Evolutionary conservation across 345 rosid species (phyloP).

Genomic region (Murraya koenigii): DNA sequence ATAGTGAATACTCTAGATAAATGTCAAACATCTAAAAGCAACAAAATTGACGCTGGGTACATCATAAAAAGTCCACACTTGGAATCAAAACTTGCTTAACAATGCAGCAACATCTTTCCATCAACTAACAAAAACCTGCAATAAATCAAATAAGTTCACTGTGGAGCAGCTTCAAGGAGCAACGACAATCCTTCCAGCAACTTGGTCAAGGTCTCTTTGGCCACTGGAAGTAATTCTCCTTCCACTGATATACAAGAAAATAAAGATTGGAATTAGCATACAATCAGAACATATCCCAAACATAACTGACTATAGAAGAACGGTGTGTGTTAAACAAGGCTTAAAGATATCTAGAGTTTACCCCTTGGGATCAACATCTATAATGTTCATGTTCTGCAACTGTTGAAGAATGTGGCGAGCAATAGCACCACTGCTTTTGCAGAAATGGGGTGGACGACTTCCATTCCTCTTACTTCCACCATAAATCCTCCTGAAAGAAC

Average conservation of each 20-base stretch:
- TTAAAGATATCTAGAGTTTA: slow-evolving; percentile 9
- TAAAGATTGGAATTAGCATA: not conserved
- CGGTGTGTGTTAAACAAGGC: not conserved
- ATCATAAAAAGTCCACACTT: not conserved
- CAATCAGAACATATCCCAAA: not conserved
- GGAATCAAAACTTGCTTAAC: slow-evolving; percentile 7
- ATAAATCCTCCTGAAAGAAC: slow-evolving; percentile 76
- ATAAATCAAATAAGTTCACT: not conserved
- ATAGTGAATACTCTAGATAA: not conserved
- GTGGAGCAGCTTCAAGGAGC: slow-evolving; percentile 24
- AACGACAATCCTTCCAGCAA: slow-evolving; percentile 69
- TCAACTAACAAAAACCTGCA: slow-evolving; percentile 11
- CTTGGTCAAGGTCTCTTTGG: slow-evolving; percentile 88
- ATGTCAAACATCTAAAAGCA: not conserved
- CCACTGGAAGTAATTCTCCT: slow-evolving; percentile 85
- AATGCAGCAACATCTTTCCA: not conserved
- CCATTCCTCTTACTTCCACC: slow-evolving; percentile 91
- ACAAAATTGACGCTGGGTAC: not conserved
- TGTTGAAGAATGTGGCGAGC: slow-evolving; percentile 89
- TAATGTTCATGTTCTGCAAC: slow-evolving; percentile 63
- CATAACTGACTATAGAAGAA: not conserved
- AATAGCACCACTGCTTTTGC: slow-evolving; percentile 86
- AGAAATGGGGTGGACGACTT: slow-evolving; percentile 77
- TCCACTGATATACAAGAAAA: slow-evolving; percentile 45
- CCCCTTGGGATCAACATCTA: slow-evolving; percentile 70